Conservation (phyloP, 495 filamentous ascomycete genomes). For the Lophiotrema nucula region DNA sequence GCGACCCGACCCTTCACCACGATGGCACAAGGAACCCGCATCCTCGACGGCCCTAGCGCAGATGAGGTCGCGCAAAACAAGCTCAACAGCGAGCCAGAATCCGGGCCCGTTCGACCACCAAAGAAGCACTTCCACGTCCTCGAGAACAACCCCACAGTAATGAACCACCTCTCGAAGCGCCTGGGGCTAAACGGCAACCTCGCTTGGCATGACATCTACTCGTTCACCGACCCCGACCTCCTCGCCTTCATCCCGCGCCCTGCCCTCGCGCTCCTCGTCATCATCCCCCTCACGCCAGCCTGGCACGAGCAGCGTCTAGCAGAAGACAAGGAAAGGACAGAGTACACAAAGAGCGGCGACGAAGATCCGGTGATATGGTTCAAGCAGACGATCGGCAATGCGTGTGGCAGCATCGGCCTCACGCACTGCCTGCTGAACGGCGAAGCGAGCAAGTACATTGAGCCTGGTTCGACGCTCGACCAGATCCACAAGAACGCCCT, state of each 20-base stretch:
- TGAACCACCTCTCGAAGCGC: constrained; percentile 21
- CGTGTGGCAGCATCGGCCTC: constrained; percentile 81
- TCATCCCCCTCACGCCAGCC: constrained; percentile 23
- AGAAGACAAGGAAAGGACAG: constrained; percentile 24
- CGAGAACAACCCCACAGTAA: constrained; percentile 32
- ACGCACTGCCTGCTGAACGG: constrained; percentile 72
- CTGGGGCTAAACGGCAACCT: constrained; percentile 21
- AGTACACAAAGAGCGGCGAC: constrained; percentile 52
- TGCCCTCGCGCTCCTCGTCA: constrained; percentile 29
- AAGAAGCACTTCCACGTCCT: constrained; percentile 20
- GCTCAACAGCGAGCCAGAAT: too few relatives aligned
- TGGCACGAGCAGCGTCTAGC: constrained; percentile 14
- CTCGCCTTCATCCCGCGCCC: constrained; percentile 33
- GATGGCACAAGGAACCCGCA: too few relatives aligned
- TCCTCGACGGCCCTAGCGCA: too few relatives aligned
- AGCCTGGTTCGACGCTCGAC: constrained; percentile 50
- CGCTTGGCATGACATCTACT: constrained; percentile 33
- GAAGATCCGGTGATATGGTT: constrained; percentile 76
- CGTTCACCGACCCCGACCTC: constrained; percentile 29
- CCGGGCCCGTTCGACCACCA: too few relatives aligned
- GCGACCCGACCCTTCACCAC: too few relatives aligned
- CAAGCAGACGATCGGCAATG: constrained; percentile 84
- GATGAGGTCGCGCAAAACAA: too few relatives aligned
- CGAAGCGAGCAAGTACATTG: constrained; percentile 46
- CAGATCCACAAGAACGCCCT: constrained; percentile 48